Evolutionary conservation across 352 stramenopile species (phyloP), one percentile per base, ranked within the genome.

Genomic region (Phytophthora meadii): DNA sequence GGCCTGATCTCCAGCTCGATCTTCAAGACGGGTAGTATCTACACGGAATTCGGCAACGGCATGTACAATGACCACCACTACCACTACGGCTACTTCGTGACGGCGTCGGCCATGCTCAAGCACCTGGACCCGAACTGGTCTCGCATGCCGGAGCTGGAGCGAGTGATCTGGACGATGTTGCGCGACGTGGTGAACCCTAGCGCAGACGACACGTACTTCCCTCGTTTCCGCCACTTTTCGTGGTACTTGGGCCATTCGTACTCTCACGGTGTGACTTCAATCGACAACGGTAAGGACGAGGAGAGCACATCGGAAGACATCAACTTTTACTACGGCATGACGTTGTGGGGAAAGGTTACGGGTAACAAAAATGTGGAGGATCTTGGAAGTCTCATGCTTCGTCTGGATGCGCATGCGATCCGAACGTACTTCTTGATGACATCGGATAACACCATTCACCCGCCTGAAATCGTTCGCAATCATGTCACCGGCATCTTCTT

Each of bases 1-100:
- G 86, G 86, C 8, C 61, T 94, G 27, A 56, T 87, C 6, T 85
- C 72, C 8, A 73, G 58, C 5, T 58, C 69, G 10, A 76, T 77
- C 24, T 87, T 94, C 56, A 76, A 65, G 8, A 80, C 70, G 14
- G 75, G 75, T 4, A 64, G 81, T 15, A 44, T 80, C 28, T 81
- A 87, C 50, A 72, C 72, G n/a, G 82, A 94, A 42, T 94, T 92
- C 48, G 86, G 86, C 45, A 94, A 86, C 64, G 75, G 69, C 11
- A 80, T 92, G 14, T 94, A 94, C 73, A 94, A 94, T 60, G 86
- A 94, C 57, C 82, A 94, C 70, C 81, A 94, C 58, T 94, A 92
- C 54, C 86, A 94, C 65, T 94, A 81, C 58, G 86, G 83, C 8
- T 94, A 94, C 66, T 94, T 76, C 61, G 68, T 94, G 36, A 77